phyloP scores from a whole-genome alignment of 306 rosid species.

The Sophora flavescens region DNA sequence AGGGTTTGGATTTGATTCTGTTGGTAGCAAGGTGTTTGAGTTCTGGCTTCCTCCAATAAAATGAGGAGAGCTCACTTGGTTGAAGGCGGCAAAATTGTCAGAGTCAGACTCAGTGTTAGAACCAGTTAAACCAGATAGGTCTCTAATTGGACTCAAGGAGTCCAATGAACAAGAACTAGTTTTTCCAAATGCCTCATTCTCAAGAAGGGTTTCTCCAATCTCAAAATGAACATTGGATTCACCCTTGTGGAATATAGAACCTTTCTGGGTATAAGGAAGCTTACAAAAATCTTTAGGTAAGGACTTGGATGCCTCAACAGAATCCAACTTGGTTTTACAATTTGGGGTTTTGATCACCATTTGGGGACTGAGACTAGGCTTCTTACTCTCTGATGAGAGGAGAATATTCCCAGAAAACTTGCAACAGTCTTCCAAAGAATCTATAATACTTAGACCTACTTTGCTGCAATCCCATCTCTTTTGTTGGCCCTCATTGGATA shows the following conservation, averaged over 20 bases:
- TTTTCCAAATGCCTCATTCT: slow-evolving; percentile 58
- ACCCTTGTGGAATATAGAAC: slow-evolving; percentile 51
- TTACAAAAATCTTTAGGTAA: slow-evolving; percentile 69
- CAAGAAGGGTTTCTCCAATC: slow-evolving; percentile 66
- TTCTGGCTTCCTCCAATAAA: slow-evolving; percentile 60
- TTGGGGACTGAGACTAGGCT: slow-evolving; percentile 64
- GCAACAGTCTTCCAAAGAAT: slow-evolving; percentile 70
- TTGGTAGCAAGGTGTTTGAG: slow-evolving; percentile 35
- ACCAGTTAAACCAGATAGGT: slow-evolving; percentile 44
- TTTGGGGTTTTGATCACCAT: slow-evolving; percentile 60
- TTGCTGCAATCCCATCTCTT: slow-evolving; percentile 76
- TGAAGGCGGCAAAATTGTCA: slow-evolving; percentile 43
- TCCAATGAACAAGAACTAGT: slow-evolving; percentile 66
- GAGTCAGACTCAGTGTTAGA: slow-evolving; percentile 36
- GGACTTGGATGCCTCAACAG: slow-evolving; percentile 68
- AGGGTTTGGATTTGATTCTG: slow-evolving; percentile 46
- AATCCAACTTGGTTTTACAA: slow-evolving; percentile 46
- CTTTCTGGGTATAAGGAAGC: slow-evolving; percentile 50
- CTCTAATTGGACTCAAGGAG: slow-evolving; percentile 53
- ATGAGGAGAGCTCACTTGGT: slow-evolving; percentile 47
- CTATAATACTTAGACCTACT: slow-evolving; percentile 82
- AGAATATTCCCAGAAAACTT: slow-evolving; percentile 63
- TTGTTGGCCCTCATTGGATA: slow-evolving; percentile 59
- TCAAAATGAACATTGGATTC: slow-evolving; percentile 74
- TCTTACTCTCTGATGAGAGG: slow-evolving; percentile 65